Evolutionary conservation across 768 basidiomycete genomes (phyloP), one percentile per base, ranked within the genome.

Genomic region (Macrolepiota fuliginosa): DNA sequence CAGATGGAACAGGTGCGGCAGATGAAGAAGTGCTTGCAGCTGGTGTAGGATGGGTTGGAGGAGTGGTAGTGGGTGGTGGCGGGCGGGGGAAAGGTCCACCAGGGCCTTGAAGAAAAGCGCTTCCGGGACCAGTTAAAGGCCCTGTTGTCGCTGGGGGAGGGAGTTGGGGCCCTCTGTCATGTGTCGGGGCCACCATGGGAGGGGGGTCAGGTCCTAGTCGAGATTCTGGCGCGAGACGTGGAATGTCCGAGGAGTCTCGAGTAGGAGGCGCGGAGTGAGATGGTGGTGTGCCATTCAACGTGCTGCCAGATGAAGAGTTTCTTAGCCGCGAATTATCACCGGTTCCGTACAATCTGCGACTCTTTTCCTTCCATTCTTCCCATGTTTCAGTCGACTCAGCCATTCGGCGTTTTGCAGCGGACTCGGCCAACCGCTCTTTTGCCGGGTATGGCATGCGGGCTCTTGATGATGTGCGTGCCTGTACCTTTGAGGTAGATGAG

Each of bases 41-140:
- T 46, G 50, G 10, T 45, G 51, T 19, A 29, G 49, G 50, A 40
- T 37, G 58, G 12, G 27, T 45, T 4, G 37, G 35, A 24, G 53
- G 22, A 22, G 39, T 12, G 27, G 52, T 24, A 22, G 59, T 25
- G 13, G 47, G 47, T 24, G 54, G 50, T 17, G 60, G 9, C 13
- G 46, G 54, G 24, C 74, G 75, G 45, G 76, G 76, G 67, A 82
- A 80, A 4, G 79, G 68, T 35, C 69, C 72, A 17, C 68, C 72
- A 22, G 82, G 71, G 12, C 79, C 81, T 61, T 77, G 79, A 42
- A 83, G 67, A 58, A 81, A 81, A 2, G 77, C 82, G 56, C 81
- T 84, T 1, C 81, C 79, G 29, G 84, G 80, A 6, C 81, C 83
- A 13, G 80, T 77, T 60, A 77, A 79, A 61, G 73, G 69, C 46